phyloP scores from a whole-genome alignment of 106 monocot genomes.

The Triglochin maritima region DNA sequence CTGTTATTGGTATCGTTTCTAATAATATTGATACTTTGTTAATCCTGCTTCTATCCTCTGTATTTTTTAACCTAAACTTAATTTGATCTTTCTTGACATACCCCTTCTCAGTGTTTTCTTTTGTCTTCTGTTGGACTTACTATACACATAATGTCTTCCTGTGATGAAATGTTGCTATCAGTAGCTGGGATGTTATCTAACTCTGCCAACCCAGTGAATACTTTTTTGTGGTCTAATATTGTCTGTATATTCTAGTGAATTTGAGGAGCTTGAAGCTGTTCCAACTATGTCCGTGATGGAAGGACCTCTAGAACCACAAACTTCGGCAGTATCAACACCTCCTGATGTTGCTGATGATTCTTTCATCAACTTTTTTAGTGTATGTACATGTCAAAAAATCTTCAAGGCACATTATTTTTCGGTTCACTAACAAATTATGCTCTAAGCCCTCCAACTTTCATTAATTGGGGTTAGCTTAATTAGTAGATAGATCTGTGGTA shows the following conservation, averaged over 20 bases:
- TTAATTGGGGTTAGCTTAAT: background rate
- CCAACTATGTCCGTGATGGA: constrained; percentile 21
- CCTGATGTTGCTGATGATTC: constrained; percentile 24
- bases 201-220: background rate
- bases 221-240: background rate
- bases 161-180: background rate
- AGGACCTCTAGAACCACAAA: constrained; percentile 24
- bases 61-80: background rate
- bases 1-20: too few species aligned
- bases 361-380: constrained; percentile 22
- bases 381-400: background rate
- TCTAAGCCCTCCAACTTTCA: background rate
- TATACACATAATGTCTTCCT: background rate
- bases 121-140: background rate
- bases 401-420: background rate
- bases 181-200: background rate
- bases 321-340: constrained; percentile 1
- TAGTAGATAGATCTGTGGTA: too few species aligned
- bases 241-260: constrained; percentile 1
- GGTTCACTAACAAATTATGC: too few species aligned
- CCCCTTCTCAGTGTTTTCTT: background rate
- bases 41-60: background rate
- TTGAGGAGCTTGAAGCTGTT: constrained; percentile 28
- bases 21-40: too few species aligned
- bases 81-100: background rate